Base-by-base conservation (phyloP, 257 asterid species). In the Lithospermum erythrorhizon region DNA sequence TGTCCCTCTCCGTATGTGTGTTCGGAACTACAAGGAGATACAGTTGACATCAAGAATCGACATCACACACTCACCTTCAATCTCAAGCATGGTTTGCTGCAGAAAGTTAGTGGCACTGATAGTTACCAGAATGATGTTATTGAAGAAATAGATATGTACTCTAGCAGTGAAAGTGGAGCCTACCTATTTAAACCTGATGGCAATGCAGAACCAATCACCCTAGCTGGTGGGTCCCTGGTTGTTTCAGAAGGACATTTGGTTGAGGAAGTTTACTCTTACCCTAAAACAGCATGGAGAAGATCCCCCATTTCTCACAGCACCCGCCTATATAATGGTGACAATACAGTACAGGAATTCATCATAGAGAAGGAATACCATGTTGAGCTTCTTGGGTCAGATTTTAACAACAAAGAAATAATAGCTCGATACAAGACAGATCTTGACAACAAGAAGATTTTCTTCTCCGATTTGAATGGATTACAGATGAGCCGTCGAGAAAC, bases 291-390 rank as follows among this genome's bases (percentile, higher is more conserved):
- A 51, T 89, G 84, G 85, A 76, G 77, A 21, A 78, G 68, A 57
- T 29, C 87, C 30, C 99, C 99, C 8, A 70, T 93, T 67, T 86
- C 99, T 62, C 95, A 86, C 55, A 82, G 86, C 78, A 93, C 99
- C 70, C 89, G 97, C 19, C 41, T 93, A 20, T 93, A 81, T 63
- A 80, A 72, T n/a, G 70, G 72, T 59, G 84, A 79, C 52, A 61
- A 67, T 67, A 70, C 94, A 35, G 59, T 89, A 70, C 97, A 89
- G 71, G 94, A 83, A 62, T 82, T 78, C 65, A 62, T 89, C 52
- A 73, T 93, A 21, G 99, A 93, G 90, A 89, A 93, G 82, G 97
- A 93, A 75, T 93, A 86, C 72, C 97, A 82, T 23, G 96, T 93
- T 20, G 97, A 86, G 86, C 96, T 93, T 65, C 64, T 82, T 54